Base-by-base conservation (phyloP, 2,329 filamentous ascomycete species). In the Claviceps paspali region DNA sequence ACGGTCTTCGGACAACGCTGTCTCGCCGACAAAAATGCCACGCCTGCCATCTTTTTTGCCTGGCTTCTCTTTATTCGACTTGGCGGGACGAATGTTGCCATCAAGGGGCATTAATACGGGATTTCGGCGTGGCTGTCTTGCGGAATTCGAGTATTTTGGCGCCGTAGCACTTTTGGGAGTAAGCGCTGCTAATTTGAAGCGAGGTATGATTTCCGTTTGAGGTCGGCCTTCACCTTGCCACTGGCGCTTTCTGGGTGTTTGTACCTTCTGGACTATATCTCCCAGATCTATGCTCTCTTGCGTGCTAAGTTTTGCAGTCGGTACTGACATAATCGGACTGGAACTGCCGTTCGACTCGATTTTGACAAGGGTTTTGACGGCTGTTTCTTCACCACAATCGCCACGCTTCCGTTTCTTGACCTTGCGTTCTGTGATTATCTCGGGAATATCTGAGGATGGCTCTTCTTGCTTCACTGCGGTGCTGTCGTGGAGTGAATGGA, bases 241-340 rank as follows among this genome's bases (percentile, higher is more conserved):
- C 15, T 50, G 55, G 8, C 51, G 53, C 38, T 61, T 61, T 31
- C 57, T 50, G 2, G 59, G 59, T 1, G 58, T 62, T 18, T 47
- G 44, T n/a, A 60, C 46, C 28, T 38, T 49, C 23, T 54, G 51
- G 7, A 43, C 50, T 28, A 55, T 52, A 12, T 57, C 52, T 11
- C 53, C 59, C 2, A 80, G 59, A 48, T 81, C 76, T 35, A 79
- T 62, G 38, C 73, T 79, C 36, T 76, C 73, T 29, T 69, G 60
- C 1, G 63, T 58, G 15, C 55, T 47, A 41, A 64, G 41, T 6
- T 42, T 41, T 31, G 39, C 41, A 6, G 47, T 42, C 2, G 45
- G 44, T 3, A 41, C 33, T 2, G 47, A 38, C 12, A 47, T 17
- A 15, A 51, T 36, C n/a, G 53, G 55, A 30, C 55, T 59, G 4